A percentile compares a stretch with the other conserved stretches of the same genome.
Evolutionary conservation across 192 early-diverging fungal genomes (phyloP).

Genomic region (Backusella westeae): DNA sequence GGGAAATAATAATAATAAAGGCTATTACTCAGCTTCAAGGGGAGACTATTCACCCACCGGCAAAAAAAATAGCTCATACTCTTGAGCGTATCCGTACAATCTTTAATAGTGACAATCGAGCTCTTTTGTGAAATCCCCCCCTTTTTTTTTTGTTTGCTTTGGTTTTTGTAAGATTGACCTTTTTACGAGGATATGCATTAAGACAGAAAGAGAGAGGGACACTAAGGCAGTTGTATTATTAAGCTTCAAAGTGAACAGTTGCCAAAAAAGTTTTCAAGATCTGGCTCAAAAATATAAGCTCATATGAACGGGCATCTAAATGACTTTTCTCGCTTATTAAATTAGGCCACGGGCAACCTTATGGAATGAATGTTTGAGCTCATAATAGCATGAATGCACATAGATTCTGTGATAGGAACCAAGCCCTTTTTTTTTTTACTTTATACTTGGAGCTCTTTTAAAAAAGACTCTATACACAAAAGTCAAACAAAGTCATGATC

Average conservation of each 20-base stretch:
- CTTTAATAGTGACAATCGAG: too few relatives aligned
- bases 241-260: not conserved
- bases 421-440: not conserved
- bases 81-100: not conserved
- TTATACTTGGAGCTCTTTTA: not conserved
- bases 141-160: too few relatives aligned
- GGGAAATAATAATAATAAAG: not conserved
- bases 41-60: not conserved
- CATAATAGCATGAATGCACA: not conserved
- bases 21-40: not conserved
- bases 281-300: not conserved
- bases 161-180: not conserved
- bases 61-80: not conserved
- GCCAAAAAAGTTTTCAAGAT: not conserved
- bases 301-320: not conserved
- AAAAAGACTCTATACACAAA: not conserved
- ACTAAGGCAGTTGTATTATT: not conserved
- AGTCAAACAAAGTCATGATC: not conserved
- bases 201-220: not conserved
- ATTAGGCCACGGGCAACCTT: not conserved
- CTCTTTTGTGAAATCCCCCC: too few relatives aligned
- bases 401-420: not conserved
- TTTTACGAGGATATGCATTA: not conserved
- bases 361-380: not conserved
- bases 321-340: not conserved